Conservation (phyloP, 352 stramenopile species). For the Phytophthora chlamydospora region DNA sequence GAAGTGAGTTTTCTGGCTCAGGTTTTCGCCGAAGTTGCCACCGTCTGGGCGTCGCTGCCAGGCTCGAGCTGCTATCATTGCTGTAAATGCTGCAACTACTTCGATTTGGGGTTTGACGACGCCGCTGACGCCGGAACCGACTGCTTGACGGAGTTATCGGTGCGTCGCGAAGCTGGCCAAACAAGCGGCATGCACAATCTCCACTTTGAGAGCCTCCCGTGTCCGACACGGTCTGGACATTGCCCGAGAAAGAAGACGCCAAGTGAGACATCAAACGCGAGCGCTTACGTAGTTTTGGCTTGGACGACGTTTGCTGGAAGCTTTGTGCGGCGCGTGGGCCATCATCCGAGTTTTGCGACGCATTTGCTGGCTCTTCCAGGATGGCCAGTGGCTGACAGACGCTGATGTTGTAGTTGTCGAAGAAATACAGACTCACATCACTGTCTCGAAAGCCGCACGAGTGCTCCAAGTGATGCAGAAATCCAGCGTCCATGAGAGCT, state of each 20-base stretch:
- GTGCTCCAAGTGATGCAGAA: conserved; percentile 54
- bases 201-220: conserved; percentile 1
- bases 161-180: conserved; percentile 14
- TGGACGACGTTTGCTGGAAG: conserved; percentile 9
- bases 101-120: conserved; percentile 4
- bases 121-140: conserved; percentile 7
- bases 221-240: conserved; percentile 7
- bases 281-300: conserved; percentile 22
- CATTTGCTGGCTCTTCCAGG: conserved; percentile 22
- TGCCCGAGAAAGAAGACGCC: conserved; percentile 18
- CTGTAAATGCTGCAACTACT: conserved; percentile 24
- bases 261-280: conserved; percentile 23
- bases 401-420: conserved; percentile 46
- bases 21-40: conserved; percentile 18
- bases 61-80: conserved; percentile 5
- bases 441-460: conserved; percentile 29
- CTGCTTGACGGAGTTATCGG: conserved; percentile 12
- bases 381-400: conserved; percentile 46
- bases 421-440: conserved; percentile 39
- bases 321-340: background rate
- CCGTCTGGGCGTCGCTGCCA: conserved; percentile 10
- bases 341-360: conserved; percentile 22
- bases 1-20: conserved; percentile 11
- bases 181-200: conserved; percentile 15
- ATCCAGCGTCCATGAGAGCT: conserved; percentile 62